A percentile compares a stretch with the other conserved stretches of the same genome.
These are phyloP conservation scores for Xerocomus brunneocitrinus DNA, from an alignment of 768 basidiomycete genomes.

Conservation along the genomic window DNA sequence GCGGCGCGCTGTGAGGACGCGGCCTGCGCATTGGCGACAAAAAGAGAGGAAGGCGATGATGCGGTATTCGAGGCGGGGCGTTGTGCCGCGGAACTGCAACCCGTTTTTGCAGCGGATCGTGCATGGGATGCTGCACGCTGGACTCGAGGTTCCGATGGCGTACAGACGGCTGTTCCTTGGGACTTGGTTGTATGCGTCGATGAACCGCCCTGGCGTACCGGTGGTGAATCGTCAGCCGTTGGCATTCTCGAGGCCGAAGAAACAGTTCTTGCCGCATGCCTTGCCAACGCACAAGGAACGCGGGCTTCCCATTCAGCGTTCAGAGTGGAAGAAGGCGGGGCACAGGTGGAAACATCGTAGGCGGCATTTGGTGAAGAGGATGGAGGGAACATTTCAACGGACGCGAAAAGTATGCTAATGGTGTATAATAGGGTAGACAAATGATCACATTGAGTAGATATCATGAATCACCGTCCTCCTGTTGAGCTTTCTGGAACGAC, in stretches of 20 bases:
- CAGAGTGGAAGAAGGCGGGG: constrained; percentile 22
- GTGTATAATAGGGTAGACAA: constrained; percentile 23
- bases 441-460: not conserved
- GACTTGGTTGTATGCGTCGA: constrained; percentile 22
- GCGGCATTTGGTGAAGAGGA: constrained; percentile 2
- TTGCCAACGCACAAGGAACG: constrained; percentile 30
- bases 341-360: constrained; percentile 18
- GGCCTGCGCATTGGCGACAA: constrained; percentile 28
- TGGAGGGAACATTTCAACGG: not conserved
- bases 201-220: constrained; percentile 9
- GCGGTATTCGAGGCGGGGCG: constrained; percentile 27
- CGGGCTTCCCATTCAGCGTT: constrained; percentile 31
- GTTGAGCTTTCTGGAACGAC: constrained; percentile 38
- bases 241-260: constrained; percentile 21
- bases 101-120: constrained; percentile 35
- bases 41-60: constrained; percentile 25
- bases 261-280: constrained; percentile 21
- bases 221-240: constrained; percentile 23
- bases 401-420: constrained; percentile 25
- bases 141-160: constrained; percentile 38
- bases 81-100: constrained; percentile 26
- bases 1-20: constrained; percentile 13
- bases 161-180: constrained; percentile 39
- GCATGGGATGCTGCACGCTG: constrained; percentile 36
- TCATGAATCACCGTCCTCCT: constrained; percentile 2